Conservation (phyloP, 2,329 filamentous ascomycete species). For the Neopestalotiopsis clavispora region DNA sequence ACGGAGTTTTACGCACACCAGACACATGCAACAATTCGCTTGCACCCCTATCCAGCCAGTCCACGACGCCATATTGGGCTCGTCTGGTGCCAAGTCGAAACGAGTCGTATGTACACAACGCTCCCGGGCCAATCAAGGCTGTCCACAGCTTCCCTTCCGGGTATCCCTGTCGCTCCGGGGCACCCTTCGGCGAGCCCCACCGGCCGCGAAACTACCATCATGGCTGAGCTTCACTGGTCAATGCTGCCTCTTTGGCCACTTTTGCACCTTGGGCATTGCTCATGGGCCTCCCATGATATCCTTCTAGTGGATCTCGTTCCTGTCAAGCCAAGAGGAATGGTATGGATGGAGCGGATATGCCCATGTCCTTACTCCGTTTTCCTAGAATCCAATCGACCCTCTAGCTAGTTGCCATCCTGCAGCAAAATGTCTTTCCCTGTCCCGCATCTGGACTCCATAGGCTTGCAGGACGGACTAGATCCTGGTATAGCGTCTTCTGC, state of each 20-base stretch:
- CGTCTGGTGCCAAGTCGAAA: slow-evolving; percentile 38
- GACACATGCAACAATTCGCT: background rate
- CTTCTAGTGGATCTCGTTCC: slow-evolving; percentile 19
- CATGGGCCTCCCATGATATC: slow-evolving; percentile 20
- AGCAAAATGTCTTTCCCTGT: slow-evolving; percentile 28
- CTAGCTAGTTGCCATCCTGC: slow-evolving; percentile 39
- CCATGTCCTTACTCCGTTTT: slow-evolving; percentile 37
- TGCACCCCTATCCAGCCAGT: slow-evolving; percentile 23
- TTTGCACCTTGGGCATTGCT: slow-evolving; percentile 22
- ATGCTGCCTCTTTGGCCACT: slow-evolving; percentile 11
- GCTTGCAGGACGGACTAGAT: slow-evolving; percentile 27
- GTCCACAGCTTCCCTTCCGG: slow-evolving; percentile 14
- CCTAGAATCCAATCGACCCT: slow-evolving; percentile 40
- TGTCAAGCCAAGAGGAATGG: slow-evolving; percentile 8
- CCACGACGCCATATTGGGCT: slow-evolving; percentile 24
- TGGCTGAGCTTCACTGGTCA: slow-evolving; percentile 41
- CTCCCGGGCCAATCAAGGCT: slow-evolving; percentile 11
- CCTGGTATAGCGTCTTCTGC: slow-evolving; percentile 16
- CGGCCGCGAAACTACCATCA: slow-evolving; percentile 44
- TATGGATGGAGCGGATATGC: slow-evolving; percentile 18
- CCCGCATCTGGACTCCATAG: slow-evolving; percentile 30
- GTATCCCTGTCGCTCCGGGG: slow-evolving; percentile 23
- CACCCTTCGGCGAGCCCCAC: slow-evolving; percentile 37
- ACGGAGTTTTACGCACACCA: background rate
- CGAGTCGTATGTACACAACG: slow-evolving; percentile 29